Evolutionary conservation across 1,284 basidiomycete genomes (phyloP), one percentile per base, ranked within the genome.

Genomic region (Omphalotus olearius): DNA sequence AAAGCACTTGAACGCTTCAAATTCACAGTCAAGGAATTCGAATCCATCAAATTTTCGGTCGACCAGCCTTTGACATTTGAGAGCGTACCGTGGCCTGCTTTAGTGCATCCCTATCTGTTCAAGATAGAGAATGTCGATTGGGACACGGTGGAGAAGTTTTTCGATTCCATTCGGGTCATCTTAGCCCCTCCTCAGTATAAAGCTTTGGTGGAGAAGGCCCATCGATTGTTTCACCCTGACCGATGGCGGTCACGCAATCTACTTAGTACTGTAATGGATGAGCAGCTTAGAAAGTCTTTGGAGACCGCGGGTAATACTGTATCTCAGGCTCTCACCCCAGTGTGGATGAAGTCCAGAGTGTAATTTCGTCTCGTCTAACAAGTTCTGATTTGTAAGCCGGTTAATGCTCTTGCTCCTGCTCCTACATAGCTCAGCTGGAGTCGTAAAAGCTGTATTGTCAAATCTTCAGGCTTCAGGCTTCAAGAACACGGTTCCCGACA

Each of bases 211-310:
- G 40, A 46, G 23, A 50, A 23, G 35, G 16, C 38, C 11, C 52
- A 54, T 23, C 41, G 43, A 9, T 9, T 25, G 30, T 54, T 54
- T 37, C 52, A 54, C 35, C 52, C 52, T 11, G 52, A 54, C 25
- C 25, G 48, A n/a, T 54, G 52, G 52, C 50, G 52, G n/a, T 40
- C 47, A n/a, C 37, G 52, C n/a, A 41, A 35, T n/a, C 10, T 50
- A 4, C 38, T 54, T 30, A 36, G n/a, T 14, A 46, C 38, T 16
- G 52, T 54, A 14, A 45, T 50, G 16, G 47, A 50, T 10, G 35
- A 45, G 28, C 30, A 40, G 18, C 6, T 39, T 11, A 30, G 37
- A 7, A n/a, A 26, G 4, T 5, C 23, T 4, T 28, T 48, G 3
- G 52, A 54, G 43, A 41, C 6, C 2, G 33, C 41, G 40, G 47